Percentiles rank a stretch among this genome's conserved stretches.
Conservation (phyloP, 2,329 filamentous ascomycete genomes). For the Endothia cerciana region DNA sequence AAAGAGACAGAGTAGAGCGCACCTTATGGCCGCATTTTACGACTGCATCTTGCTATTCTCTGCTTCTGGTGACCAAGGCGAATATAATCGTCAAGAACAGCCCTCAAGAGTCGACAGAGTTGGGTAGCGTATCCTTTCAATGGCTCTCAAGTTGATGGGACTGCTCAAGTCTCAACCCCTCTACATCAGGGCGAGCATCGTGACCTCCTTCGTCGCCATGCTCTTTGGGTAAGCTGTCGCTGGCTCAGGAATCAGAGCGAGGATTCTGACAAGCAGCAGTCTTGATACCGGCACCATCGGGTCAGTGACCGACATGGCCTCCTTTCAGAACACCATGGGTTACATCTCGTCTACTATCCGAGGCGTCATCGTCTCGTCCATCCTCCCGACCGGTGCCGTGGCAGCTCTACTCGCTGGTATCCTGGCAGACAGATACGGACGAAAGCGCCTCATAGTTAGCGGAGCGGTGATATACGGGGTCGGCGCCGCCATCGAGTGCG, state of each 20-base stretch:
- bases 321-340: constrained; percentile 55
- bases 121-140: background rate
- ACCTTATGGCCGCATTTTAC: background rate
- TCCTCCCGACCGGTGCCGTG: constrained; percentile 62
- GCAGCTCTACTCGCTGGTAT: constrained; percentile 62
- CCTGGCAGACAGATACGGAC: constrained; percentile 57
- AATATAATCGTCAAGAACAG: background rate
- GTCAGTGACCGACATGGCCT: constrained; percentile 61
- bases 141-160: constrained; percentile 8
- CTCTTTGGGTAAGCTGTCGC: constrained; percentile 29
- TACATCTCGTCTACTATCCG: constrained; percentile 57
- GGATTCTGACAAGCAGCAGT: constrained; percentile 21
- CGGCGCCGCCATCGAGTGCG: constrained; percentile 50
- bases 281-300: constrained; percentile 58
- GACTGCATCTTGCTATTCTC: background rate
- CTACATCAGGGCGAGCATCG: constrained; percentile 31
- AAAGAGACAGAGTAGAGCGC: background rate
- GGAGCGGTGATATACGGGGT: constrained; percentile 58
- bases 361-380: constrained; percentile 63
- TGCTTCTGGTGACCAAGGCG: background rate
- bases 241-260: background rate
- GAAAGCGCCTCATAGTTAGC: constrained; percentile 54
- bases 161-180: constrained; percentile 23
- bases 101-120: background rate
- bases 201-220: constrained; percentile 31